Evolutionary conservation across 2,329 filamentous ascomycete genomes (phyloP).

Genomic region (Alternaria sp.): DNA sequence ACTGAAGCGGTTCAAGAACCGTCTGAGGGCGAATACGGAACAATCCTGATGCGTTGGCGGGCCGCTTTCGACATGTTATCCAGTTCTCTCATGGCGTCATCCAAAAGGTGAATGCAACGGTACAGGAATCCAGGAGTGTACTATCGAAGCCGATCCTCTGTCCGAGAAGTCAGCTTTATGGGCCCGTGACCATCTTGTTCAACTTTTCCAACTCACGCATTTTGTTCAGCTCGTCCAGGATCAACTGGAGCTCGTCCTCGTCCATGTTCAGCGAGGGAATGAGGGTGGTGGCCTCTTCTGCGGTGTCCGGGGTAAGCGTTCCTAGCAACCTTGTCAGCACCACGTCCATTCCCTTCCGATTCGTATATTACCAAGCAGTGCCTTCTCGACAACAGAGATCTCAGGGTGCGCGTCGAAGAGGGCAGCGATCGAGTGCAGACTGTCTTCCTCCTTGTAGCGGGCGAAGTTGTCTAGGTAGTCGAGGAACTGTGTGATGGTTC

Average conservation of each 20-base stretch:
- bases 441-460: constrained; percentile 93
- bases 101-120: neutral
- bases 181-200: neutral
- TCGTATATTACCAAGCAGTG: constrained; percentile 71
- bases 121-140: neutral
- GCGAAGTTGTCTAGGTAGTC: constrained; percentile 95
- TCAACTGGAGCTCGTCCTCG: constrained; percentile 84
- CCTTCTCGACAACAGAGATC: constrained; percentile 90
- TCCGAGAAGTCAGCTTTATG: constrained; percentile 24
- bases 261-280: constrained; percentile 93
- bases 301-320: constrained; percentile 87
- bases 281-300: constrained; percentile 94
- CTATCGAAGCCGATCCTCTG: constrained; percentile 38
- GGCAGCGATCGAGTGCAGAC: constrained; percentile 91
- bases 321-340: constrained; percentile 59
- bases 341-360: constrained; percentile 8
- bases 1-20: neutral
- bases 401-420: constrained; percentile 79
- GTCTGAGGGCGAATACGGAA: neutral
- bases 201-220: constrained; percentile 56
- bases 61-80: neutral
- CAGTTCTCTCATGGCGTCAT: neutral
- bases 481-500: constrained; percentile 83
- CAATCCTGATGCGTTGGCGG: neutral
- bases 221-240: constrained; percentile 91